A percentile compares a stretch with the other conserved stretches of the same genome.
Evolutionary conservation across 441 rosid species (phyloP).

Genomic region (Gossypium aridum): DNA sequence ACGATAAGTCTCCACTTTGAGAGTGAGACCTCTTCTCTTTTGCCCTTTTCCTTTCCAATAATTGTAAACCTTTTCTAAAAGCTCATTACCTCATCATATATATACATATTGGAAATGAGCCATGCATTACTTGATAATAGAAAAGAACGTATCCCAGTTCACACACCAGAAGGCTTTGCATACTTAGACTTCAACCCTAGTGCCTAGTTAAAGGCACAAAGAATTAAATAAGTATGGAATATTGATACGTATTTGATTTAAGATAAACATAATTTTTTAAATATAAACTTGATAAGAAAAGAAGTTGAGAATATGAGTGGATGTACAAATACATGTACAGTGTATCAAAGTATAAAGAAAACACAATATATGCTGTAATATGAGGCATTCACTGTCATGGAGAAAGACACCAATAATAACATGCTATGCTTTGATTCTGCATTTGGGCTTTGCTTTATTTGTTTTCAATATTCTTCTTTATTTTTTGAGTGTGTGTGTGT

Average conservation of each 20-base stretch:
- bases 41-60: background rate
- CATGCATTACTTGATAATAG: background rate
- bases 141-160: background rate
- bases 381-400: background rate
- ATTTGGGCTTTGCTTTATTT: background rate
- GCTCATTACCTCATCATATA: background rate
- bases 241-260: background rate
- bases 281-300: too few species aligned
- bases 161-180: background rate
- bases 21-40: background rate
- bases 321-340: background rate
- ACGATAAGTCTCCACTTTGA: background rate
- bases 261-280: background rate
- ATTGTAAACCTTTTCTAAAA: background rate
- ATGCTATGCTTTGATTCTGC: constrained; percentile 1
- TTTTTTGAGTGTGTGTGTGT: background rate
- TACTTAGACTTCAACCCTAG: background rate
- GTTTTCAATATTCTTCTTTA: background rate
- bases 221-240: background rate
- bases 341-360: background rate
- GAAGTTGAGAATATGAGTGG: background rate
- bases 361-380: background rate
- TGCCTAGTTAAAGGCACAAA: background rate
- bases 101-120: background rate
- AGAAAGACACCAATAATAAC: background rate